Conservation (phyloP, 169 alveolate species). For the Cryptosporidium xiaoi region DNA sequence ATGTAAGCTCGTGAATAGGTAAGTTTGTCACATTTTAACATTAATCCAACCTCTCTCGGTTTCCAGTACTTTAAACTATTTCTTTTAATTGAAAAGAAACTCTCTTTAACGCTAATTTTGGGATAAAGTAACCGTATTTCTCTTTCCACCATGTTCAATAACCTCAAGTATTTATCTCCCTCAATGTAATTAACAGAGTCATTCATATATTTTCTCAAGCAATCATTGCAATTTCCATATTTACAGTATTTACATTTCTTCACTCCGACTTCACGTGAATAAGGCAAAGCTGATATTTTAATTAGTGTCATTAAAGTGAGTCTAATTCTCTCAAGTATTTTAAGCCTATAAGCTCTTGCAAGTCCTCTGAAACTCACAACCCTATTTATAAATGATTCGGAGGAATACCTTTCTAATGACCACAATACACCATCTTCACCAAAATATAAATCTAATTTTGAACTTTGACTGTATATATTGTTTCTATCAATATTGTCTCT, state of each 20-base stretch:
- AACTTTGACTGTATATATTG: neutral
- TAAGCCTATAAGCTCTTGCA: slow-evolving; percentile 1
- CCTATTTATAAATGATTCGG: slow-evolving; percentile 18
- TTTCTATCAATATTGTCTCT: neutral
- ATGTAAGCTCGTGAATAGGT: slow-evolving; percentile 18
- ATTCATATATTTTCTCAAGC: neutral
- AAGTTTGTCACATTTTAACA: neutral
- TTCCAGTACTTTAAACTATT: slow-evolving; percentile 15
- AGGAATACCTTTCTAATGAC: slow-evolving; percentile 41
- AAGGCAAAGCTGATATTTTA: neutral
- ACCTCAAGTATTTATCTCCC: neutral
- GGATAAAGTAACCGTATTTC: too few species aligned
- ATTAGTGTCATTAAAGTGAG: neutral
- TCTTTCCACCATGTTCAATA: neutral
- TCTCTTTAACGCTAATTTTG: neutral
- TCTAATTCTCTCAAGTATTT: slow-evolving; percentile 44
- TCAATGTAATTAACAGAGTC: neutral
- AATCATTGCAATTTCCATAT: slow-evolving; percentile 25
- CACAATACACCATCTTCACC: slow-evolving; percentile 33
- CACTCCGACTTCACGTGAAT: too few species aligned
- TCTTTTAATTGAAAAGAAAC: slow-evolving; percentile 7
- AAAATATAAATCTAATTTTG: neutral
- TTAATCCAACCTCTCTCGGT: neutral
- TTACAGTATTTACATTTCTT: neutral
- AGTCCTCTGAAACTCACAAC: neutral